Conservation (phyloP, 2,329 filamentous ascomycete species). For the Apiospora rasikravindrae region DNA sequence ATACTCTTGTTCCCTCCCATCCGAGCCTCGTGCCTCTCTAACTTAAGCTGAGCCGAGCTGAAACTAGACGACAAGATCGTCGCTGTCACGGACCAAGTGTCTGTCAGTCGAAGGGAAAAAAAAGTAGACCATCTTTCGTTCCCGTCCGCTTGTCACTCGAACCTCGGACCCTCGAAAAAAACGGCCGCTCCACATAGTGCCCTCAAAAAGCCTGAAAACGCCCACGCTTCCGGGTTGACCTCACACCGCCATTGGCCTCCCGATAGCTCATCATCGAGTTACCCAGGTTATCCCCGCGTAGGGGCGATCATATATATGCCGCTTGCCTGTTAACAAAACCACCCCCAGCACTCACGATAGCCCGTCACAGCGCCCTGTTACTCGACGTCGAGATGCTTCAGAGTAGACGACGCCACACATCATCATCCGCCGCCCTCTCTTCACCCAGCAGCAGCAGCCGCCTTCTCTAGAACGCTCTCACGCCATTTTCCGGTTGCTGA, state of each 20-base stretch:
- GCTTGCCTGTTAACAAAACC: slow-evolving; percentile 25
- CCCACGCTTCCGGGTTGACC: slow-evolving; percentile 29
- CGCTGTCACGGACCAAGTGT: slow-evolving; percentile 11
- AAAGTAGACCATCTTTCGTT: slow-evolving; percentile 3
- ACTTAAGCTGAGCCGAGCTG: background rate
- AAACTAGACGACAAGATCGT: background rate
- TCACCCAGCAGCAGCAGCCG: slow-evolving; percentile 20
- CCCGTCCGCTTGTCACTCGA: slow-evolving; percentile 16
- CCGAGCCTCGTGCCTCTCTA: background rate
- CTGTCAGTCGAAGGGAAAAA: background rate
- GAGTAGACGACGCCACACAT: slow-evolving; percentile 33
- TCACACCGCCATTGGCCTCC: slow-evolving; percentile 35
- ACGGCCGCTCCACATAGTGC: slow-evolving; percentile 36
- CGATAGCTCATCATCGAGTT: slow-evolving; percentile 1
- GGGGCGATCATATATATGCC: slow-evolving; percentile 36
- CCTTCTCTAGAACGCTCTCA: slow-evolving; percentile 29
- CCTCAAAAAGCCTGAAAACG: slow-evolving; percentile 30
- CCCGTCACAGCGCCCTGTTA: slow-evolving; percentile 22
- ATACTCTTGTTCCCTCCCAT: background rate
- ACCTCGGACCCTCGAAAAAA: slow-evolving; percentile 18
- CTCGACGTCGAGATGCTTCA: slow-evolving; percentile 42
- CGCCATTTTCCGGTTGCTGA: slow-evolving; percentile 28
- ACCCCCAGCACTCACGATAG: slow-evolving; percentile 25
- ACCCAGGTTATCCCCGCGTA: slow-evolving; percentile 30
- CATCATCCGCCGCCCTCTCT: slow-evolving; percentile 31